Evolutionary conservation across 306 rosid species (phyloP), one percentile per base, ranked within the genome.

Genomic region (Trichosanthes cucumerina): DNA sequence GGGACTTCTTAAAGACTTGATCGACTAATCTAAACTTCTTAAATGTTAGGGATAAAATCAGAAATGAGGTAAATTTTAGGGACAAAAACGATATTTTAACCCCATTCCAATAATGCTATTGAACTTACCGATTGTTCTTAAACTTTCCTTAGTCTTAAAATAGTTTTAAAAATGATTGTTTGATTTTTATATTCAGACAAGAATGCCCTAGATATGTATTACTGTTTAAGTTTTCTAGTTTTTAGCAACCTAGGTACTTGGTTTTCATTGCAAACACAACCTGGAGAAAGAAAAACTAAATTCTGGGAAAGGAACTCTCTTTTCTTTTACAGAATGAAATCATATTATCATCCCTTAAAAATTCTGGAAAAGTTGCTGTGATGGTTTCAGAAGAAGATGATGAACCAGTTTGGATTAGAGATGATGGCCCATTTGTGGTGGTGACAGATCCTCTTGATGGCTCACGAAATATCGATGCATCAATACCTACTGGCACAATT

Each of bases 381-480:
- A 87, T 95, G 97, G 96, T 97, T 82, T 95, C 97, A 14, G 97
- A 95, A 85, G 97, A 95, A 86, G 89, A 89, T 72, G 97, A 95
- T 82, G 81, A 82, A 62, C 98, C 98, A 0, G 82, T 88, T 80
- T 95, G 98, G 97, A 85, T 95, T 64, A 81, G 81, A 49, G 93
- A 88, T 18, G 90, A 87, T 75, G 97, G 95, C 38, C 93, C 88
- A 5, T 94, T 90, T 56, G 95, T 92, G 69, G 96, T 94, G 38
- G 98, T 92, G 70, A 94, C 97, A 3, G 98, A 95, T 83, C 98
- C 98, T 68, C 91, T 92, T 6, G 97, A 95, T 41, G 97, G 98
- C 77, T 95, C 97, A 54, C 86, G 96, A 71, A 94, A 94, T 56
- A 94, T 94, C 6, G 98, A 92, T 43, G 97, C 96, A 44, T 95